A percentile compares a stretch with the other conserved stretches of the same genome.
These are phyloP conservation scores for Nakaseomyces uthaithaninus DNA, from an alignment of 1,139 yeast genomes.

Conservation along the genomic window DNA sequence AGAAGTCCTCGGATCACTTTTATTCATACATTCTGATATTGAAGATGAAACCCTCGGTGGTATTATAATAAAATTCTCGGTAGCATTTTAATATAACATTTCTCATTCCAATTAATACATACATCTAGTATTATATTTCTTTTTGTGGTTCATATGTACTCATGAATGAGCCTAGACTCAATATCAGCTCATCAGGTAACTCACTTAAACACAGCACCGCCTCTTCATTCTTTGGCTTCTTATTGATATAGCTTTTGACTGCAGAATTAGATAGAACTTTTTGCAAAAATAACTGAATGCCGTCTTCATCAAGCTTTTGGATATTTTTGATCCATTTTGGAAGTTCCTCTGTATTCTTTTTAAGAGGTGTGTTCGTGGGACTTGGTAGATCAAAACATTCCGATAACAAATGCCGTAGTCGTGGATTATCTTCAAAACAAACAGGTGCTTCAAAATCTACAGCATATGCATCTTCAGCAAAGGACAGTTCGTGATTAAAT, in stretches of 20 bases:
- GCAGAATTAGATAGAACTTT: constrained; percentile 6
- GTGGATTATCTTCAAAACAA: constrained; percentile 62
- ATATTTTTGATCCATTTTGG: constrained; percentile 5
- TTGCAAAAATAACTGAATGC: constrained; percentile 28
- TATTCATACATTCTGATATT: no score
- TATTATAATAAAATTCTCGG: no score
- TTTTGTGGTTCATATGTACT: background rate
- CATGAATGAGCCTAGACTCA: background rate
- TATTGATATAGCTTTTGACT: constrained; percentile 5
- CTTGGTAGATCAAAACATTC: constrained; percentile 58
- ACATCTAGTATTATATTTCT: background rate
- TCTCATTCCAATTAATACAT: no score
- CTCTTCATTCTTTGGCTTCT: constrained; percentile 5
- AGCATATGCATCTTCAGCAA: constrained; percentile 61
- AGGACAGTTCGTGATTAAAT: constrained; percentile 75
- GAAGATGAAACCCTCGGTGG: no score
- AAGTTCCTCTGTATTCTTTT: background rate
- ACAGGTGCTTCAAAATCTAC: constrained; percentile 65
- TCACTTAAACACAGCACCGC: constrained; percentile 6
- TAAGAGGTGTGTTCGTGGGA: background rate
- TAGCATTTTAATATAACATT: no score
- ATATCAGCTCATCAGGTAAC: constrained; percentile 6
- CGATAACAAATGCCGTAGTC: constrained; percentile 52
- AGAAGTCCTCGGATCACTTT: no score
- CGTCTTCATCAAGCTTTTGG: constrained; percentile 5